Base-by-base conservation (phyloP, 805 yeast species). In the Schwanniomyces polymorphus region DNA sequence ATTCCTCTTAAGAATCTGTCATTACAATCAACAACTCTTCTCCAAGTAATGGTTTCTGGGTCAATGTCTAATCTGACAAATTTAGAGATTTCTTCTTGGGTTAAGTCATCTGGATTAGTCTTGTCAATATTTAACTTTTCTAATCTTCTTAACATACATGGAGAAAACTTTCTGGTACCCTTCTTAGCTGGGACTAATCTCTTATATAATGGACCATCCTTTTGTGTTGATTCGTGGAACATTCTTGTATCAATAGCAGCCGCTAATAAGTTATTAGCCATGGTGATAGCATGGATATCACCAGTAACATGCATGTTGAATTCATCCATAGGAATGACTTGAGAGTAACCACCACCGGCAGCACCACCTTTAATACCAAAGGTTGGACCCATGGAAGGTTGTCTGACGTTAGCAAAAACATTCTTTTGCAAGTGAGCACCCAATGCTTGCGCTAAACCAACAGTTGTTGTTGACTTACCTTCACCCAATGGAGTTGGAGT, bases 291-390 rank as follows among this genome's bases (percentile, higher is more conserved):
- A 64, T 87, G 94, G 50, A 87, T 86, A 67, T 86, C 94, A 65
- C 94, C 94, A 42, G 94, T 86, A 52, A 86, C 80, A 63, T 86
- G 92, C 86, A 86, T 80, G 73, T 86, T 86, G 74, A 86, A 86
- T 63, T 86, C 94, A 67, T 86, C 92, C 94, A 86, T 86, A 53
- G 94, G 94, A 63, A 86, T 85, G 27, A 86, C 94, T 68, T 86
- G 92, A 26, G 94, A 84, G 63, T 86, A 86, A 50, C 94, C 94
- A 66, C 94, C 92, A 64, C 94, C 94, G 7, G 94, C 94, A 56
- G 94, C 94, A 70, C 94, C 94, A 68, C 94, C 94, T 66, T 86
- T 86, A 56, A 86, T 85, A 71, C 94, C 94, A 60, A 86, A 86
- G 16, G 94, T 86, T 54, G 94, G 94, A 46, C 94, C 94, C 91